Evolutionary conservation across 306 rosid genomes (phyloP).

Genomic region (Cucurbita moschata): DNA sequence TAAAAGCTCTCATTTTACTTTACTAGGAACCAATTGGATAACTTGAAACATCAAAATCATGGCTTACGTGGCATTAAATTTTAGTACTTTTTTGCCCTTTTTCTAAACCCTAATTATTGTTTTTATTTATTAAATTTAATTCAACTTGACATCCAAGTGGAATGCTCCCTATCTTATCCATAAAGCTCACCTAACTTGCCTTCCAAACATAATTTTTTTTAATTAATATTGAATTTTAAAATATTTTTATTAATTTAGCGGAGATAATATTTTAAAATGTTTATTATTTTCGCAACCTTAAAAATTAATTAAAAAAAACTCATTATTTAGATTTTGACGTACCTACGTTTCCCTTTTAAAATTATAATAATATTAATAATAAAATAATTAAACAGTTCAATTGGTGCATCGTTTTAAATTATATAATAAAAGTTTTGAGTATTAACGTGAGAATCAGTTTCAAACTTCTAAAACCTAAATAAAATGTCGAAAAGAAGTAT

Average conservation of each 20-base stretch:
- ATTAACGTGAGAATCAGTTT: neutral
- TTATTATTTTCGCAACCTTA: neutral
- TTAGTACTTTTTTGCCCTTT: neutral
- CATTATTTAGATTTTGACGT: neutral
- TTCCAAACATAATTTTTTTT: neutral
- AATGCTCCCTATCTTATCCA: neutral
- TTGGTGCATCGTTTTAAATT: neutral
- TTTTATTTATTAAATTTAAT: neutral
- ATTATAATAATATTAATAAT: no score
- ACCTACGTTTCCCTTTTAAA: no score
- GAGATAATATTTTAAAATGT: neutral
- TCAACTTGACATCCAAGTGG: neutral
- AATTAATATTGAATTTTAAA: neutral
- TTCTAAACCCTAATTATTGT: neutral
- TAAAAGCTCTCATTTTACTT: neutral
- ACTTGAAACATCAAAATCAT: neutral
- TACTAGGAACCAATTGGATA: neutral
- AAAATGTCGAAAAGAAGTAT: no score
- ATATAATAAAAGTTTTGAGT: neutral
- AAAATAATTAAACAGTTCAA: no score
- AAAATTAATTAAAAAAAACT: neutral
- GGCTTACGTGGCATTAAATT: neutral
- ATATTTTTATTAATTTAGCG: no score
- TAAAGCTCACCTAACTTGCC: neutral
- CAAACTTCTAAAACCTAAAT: no score